Conservation (phyloP, 768 basidiomycete genomes). For the Pseudohyphozyma bogoriensis region DNA sequence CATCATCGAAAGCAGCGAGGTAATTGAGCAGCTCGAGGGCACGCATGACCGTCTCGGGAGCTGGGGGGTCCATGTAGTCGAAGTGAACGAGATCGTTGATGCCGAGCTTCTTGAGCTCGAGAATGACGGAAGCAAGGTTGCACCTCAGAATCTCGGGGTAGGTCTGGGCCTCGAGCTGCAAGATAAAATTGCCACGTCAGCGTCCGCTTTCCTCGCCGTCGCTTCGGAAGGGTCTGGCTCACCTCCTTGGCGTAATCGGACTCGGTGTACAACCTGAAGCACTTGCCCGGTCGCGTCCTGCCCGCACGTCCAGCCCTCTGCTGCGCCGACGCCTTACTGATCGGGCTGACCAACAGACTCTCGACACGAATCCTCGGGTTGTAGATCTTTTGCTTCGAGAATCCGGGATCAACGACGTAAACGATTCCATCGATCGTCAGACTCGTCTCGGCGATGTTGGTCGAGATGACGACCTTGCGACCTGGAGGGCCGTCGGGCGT, state of each 20-base stretch:
- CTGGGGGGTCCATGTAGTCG: constrained; percentile 61
- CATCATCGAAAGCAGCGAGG: constrained; percentile 83
- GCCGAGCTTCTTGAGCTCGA: constrained; percentile 89
- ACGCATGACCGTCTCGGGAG: constrained; percentile 93
- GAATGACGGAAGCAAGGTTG: constrained; percentile 83
- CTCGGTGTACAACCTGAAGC: constrained; percentile 92
- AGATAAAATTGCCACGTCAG: too few species aligned
- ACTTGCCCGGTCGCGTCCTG: constrained; percentile 90
- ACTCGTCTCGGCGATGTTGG: constrained; percentile 96
- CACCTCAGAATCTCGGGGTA: constrained; percentile 90
- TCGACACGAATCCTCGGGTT: constrained; percentile 96
- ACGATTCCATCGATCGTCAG: constrained; percentile 97
- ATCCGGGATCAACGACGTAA: constrained; percentile 96
- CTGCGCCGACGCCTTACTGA: constrained; percentile 92
- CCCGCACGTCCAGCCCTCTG: constrained; percentile 95
- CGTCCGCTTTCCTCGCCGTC: too few species aligned
- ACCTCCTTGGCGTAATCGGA: constrained; percentile 84
- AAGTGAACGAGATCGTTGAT: constrained; percentile 67
- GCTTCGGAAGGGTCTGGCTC: too few species aligned
- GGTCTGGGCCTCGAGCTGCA: constrained; percentile 79
- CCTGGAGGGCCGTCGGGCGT: constrained; percentile 64
- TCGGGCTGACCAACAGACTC: constrained; percentile 81
- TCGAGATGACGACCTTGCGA: constrained; percentile 86
- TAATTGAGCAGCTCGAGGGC: constrained; percentile 89
- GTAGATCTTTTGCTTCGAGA: constrained; percentile 97